These are phyloP conservation scores for Suillus ampliporus DNA, from an alignment of 768 basidiomycete genomes.

Conservation along the genomic window DNA sequence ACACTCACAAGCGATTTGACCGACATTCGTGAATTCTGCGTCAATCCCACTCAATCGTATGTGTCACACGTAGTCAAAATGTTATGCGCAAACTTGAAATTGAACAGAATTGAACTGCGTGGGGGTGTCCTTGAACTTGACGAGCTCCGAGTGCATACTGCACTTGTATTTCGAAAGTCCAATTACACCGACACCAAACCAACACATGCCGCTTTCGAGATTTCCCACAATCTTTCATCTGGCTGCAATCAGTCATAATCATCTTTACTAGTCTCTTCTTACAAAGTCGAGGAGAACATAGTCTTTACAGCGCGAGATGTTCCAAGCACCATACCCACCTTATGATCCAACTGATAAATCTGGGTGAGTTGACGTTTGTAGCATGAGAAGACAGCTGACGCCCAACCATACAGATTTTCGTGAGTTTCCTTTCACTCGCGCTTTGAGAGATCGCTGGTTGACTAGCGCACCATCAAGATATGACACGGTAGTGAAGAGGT, in stretches of 20 bases:
- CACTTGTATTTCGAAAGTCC: no score
- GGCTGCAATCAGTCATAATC: background rate
- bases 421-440: conserved; percentile 38
- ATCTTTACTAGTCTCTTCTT: background rate
- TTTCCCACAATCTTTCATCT: no score
- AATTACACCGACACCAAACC: no score
- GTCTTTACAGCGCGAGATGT: conserved; percentile 29
- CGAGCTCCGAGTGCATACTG: no score
- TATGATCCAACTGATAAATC: conserved; percentile 76
- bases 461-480: conserved; percentile 50
- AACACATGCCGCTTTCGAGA: no score
- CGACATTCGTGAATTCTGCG: no score
- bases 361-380: conserved; percentile 50
- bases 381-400: conserved; percentile 5
- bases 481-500: conserved; percentile 77
- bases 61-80: no score
- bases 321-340: conserved; percentile 64
- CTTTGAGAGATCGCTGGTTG: background rate
- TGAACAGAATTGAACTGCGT: no score
- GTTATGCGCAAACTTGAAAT: no score
- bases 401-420: conserved; percentile 61
- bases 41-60: no score
- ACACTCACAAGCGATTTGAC: no score
- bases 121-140: no score
- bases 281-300: background rate